Base-by-base conservation (phyloP, 306 rosid genomes). In the Glycine latifolia region DNA sequence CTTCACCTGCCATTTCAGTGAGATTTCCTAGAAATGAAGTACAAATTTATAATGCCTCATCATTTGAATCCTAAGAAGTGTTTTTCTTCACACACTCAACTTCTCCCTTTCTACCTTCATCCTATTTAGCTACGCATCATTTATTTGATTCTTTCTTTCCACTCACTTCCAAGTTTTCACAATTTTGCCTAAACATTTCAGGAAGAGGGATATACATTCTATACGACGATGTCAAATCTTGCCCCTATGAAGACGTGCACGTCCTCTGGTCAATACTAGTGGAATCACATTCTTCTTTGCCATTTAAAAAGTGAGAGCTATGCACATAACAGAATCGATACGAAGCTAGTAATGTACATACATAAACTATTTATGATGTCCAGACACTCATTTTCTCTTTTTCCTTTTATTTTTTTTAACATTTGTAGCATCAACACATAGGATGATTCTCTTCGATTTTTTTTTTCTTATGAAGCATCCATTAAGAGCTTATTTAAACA, bases 191-290 rank as follows among this genome's bases (percentile, higher is more conserved):
- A 56, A 61, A 54, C 61, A 76, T 60, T 67, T 60, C 92, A 94
- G 95, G 95, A 85, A 91, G 95, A 89, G 97, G 97, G 83, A 89
- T 94, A 59, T 94, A 91, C 87, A 94, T 94, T 88, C 88, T 94
- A 16, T 91, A 94, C 55, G 97, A 94, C 84, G 98, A 94, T 89
- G 98, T 94, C 31, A 91, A 91, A 69, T 94, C 98, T 56, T 94
- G 98, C 90, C 97, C 97, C 49, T 89, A 85, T 60, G 97, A 94
- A 88, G 98, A 91, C 81, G 98, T 94, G 58, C 98, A 94, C 17
- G 94, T 94, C 43, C 89, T 94, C 44, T 94, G 97, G 98, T 94
- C 98, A 44, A 91, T 94, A 79, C 84, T 94, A 59, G 98, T 91
- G 90, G 97, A 94, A 75, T 89, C 97, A 78, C 84, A 89, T 79